Conservation (phyloP, 768 basidiomycete species). For the Lentinus brumalis region DNA sequence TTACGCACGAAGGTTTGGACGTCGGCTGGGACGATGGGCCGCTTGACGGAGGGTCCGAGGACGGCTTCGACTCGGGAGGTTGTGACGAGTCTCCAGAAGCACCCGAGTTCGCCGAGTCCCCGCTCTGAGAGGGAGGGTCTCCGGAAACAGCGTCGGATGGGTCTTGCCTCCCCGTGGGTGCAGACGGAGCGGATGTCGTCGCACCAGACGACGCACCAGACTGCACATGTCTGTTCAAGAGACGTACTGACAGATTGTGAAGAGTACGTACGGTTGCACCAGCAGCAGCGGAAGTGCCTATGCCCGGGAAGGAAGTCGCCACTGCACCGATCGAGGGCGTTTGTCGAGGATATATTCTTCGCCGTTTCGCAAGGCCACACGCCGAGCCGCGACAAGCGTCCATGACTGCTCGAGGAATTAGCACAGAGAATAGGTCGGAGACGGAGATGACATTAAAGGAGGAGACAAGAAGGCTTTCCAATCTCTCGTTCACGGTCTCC, state of each 20-base stretch:
- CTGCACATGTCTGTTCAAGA: background rate
- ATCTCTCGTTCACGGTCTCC: background rate
- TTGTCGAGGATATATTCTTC: conserved; percentile 8
- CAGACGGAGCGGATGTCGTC: background rate
- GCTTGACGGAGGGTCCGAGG: background rate
- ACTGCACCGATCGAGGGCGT: conserved; percentile 6
- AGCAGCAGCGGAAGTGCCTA: background rate
- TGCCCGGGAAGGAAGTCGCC: conserved; percentile 1
- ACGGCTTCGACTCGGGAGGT: too few relatives aligned
- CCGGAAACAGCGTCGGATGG: background rate
- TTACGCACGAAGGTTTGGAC: background rate
- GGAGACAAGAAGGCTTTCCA: background rate
- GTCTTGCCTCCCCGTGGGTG: background rate
- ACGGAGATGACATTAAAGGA: background rate
- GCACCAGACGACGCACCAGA: background rate
- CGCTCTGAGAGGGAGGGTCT: background rate
- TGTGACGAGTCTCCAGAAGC: background rate
- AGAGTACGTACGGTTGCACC: background rate
- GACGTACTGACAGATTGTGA: background rate
- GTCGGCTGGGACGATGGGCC: background rate
- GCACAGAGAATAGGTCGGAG: background rate
- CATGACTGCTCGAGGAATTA: background rate
- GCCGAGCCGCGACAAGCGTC: background rate
- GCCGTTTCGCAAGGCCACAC: background rate
- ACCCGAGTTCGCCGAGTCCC: background rate